These are phyloP conservation scores for Aspergillus kassunensis DNA, from an alignment of 495 filamentous ascomycete species.

Conservation along the genomic window DNA sequence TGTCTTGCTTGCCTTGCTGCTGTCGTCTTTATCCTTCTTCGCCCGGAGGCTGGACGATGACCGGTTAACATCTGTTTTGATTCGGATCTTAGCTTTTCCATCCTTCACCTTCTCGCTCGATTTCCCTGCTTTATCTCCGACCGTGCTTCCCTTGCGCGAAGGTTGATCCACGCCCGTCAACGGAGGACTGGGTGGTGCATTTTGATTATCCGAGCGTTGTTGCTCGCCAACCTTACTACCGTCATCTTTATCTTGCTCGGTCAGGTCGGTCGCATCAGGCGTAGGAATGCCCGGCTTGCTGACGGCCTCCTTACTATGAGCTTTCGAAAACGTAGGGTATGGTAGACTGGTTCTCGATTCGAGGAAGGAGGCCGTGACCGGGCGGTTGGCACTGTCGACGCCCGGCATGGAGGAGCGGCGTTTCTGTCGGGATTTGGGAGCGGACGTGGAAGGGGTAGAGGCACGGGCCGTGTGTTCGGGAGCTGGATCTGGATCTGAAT, in stretches of 20 bases:
- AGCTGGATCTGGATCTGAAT: constrained; percentile 11
- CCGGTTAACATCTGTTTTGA: constrained; percentile 38
- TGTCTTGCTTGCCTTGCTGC: constrained; percentile 37
- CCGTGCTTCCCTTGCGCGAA: constrained; percentile 43
- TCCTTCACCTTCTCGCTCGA: constrained; percentile 32
- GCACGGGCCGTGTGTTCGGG: constrained; percentile 32
- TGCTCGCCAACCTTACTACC: constrained; percentile 27
- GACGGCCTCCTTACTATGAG: constrained; percentile 80
- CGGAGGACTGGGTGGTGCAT: constrained; percentile 60
- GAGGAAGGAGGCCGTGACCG: constrained; percentile 42
- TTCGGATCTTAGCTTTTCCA: constrained; percentile 36
- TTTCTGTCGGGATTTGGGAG: constrained; percentile 28
- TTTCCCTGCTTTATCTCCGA: constrained; percentile 39
- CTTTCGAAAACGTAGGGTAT: constrained; percentile 85
- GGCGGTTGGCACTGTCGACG: constrained; percentile 35
- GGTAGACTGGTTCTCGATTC: constrained; percentile 61
- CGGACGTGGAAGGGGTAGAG: constrained; percentile 34
- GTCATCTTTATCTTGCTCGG: constrained; percentile 43
- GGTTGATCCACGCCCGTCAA: constrained; percentile 53
- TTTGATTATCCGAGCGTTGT: constrained; percentile 26
- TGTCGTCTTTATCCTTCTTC: constrained; percentile 38
- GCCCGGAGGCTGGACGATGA: constrained; percentile 42
- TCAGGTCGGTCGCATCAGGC: constrained; percentile 75
- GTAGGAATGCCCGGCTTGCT: constrained; percentile 67
- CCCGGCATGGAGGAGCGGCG: constrained; percentile 51